phyloP scores from a whole-genome alignment of 805 yeast species.

The Saccharomycopsis vini region DNA sequence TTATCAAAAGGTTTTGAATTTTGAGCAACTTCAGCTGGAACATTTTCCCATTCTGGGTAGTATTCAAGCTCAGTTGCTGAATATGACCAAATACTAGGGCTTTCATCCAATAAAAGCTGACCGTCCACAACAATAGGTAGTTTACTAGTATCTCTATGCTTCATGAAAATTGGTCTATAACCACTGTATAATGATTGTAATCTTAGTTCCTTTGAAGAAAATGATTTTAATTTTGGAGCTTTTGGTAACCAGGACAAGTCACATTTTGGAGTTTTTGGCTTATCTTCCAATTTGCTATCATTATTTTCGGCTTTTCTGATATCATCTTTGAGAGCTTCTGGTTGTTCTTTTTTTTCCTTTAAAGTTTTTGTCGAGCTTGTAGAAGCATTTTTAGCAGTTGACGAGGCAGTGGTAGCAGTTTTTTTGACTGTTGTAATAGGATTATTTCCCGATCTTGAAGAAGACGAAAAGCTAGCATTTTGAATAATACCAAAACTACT shows the following conservation, averaged over 20 bases:
- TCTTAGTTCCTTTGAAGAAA: conserved; percentile 10
- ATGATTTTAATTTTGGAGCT: conserved; percentile 17
- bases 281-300: neutral
- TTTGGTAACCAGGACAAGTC: conserved; percentile 18
- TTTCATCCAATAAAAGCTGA: conserved; percentile 6
- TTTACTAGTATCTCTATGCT: conserved; percentile 2
- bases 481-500: too few relatives aligned
- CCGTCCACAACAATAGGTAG: neutral
- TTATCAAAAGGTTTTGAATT: conserved; percentile 13
- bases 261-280: neutral
- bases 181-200: conserved; percentile 16
- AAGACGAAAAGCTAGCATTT: too few relatives aligned
- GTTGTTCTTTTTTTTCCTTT: neutral
- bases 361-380: neutral
- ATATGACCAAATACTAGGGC: conserved; percentile 15
- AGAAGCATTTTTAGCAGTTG: neutral
- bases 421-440: neutral
- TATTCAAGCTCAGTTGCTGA: conserved; percentile 17
- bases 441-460: conserved; percentile 4
- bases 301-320: neutral
- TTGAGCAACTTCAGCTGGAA: conserved; percentile 11
- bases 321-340: neutral
- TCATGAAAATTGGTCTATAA: conserved; percentile 17
- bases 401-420: neutral
- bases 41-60: conserved; percentile 17